Evolutionary conservation across 2,329 filamentous ascomycete species (phyloP), one percentile per base, ranked within the genome.

Genomic region (Penicillium hordei): DNA sequence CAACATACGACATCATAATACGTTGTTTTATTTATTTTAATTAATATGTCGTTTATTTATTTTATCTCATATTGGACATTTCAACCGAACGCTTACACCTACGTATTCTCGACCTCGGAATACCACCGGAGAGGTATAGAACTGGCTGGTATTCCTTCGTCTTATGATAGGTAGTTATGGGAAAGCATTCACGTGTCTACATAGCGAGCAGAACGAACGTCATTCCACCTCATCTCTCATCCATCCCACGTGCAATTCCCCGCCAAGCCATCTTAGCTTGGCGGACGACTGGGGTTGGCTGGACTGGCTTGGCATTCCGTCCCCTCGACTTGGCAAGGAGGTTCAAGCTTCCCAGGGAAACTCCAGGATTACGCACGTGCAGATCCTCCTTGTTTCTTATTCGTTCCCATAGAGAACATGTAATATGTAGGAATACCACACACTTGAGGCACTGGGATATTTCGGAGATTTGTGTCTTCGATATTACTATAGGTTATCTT

Each of bases 261-360:
- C 6, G 49, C 52, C 44, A 49, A 55, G 52, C 12, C 17, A 8
- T 3, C 2, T 1, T 12, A n/a, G 3, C 48, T 57, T 53, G 55
- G 49, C 55, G 29, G 19, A 49, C 9, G n/a, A 39, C 17, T 23
- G 43, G 43, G 49, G 27, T 40, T 46, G 49, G 25, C 36, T 53
- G n/a, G 29, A 33, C 36, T 5, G 27, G 36, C 55, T 57, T 57
- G 55, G 55, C 55, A 23, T 33, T 53, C 42, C 36, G n/a, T 44
- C 44, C 29, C 36, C 43, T 57, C n/a, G 27, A n/a, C 55, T 57
- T 57, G 55, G 55, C 60, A 46, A 55, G 27, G 50, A 51, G 53
- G 50, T 33, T 34, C 42, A 49, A 60, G 49, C 45, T 57, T 55
- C 34, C 57, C 53, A 57, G 23, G 48, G 3, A 53, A 10, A 31